Percentiles rank a stretch among this genome's conserved stretches.
Evolutionary conservation across 176 grass and related monocot species (phyloP).

Genomic region (Phoenix roebelenii): DNA sequence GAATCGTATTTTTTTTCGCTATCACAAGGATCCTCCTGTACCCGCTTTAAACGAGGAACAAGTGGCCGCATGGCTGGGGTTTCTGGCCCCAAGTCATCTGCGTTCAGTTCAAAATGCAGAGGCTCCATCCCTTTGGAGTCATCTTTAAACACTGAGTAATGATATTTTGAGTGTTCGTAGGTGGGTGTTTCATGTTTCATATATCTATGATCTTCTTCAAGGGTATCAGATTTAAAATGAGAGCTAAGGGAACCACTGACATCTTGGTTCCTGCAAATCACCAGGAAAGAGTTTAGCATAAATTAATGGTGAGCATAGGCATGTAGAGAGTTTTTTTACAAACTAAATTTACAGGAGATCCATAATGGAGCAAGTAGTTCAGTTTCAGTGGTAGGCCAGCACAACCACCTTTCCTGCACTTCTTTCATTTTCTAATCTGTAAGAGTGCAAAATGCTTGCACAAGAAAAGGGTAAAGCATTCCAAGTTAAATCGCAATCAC

Average conservation of each 20-base stretch:
- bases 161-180: constrained; percentile 21
- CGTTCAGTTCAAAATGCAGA: constrained; percentile 38
- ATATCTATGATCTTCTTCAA: constrained; percentile 1
- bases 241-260: background rate
- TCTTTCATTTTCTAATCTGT: too few relatives aligned
- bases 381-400: too few relatives aligned
- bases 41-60: constrained; percentile 55
- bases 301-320: background rate
- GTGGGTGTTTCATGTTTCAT: constrained; percentile 10
- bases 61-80: constrained; percentile 44
- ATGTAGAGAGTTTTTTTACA: background rate
- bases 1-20: constrained; percentile 14
- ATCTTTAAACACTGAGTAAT: constrained; percentile 12
- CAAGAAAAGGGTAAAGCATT: too few relatives aligned
- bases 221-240: constrained; percentile 3
- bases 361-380: too few relatives aligned
- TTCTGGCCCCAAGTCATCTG: constrained; percentile 51
- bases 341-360: too few relatives aligned
- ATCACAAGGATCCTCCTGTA: constrained; percentile 43
- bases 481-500: too few relatives aligned
- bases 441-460: too few relatives aligned
- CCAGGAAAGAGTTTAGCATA: background rate
- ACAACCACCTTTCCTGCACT: too few relatives aligned
- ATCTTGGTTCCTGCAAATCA: constrained; percentile 4
- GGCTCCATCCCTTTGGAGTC: background rate